Conservation (phyloP, 495 filamentous ascomycete genomes). For the Trichoderma erinaceum region DNA sequence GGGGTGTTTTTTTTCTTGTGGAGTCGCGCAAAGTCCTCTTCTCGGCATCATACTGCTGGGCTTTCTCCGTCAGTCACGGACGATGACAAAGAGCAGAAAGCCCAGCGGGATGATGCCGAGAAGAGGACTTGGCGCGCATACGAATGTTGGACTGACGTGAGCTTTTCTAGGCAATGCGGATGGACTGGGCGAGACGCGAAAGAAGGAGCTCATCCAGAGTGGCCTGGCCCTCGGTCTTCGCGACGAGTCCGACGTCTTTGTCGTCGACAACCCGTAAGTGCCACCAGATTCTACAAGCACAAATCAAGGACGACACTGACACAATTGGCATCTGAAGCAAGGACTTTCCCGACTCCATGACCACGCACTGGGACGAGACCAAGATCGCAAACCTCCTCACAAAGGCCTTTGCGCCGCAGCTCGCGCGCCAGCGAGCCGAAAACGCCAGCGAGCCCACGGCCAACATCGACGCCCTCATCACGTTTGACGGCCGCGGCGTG, state of each 20-base stretch:
- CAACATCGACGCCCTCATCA: constrained; percentile 75
- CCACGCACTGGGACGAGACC: constrained; percentile 59
- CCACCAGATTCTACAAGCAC: not conserved
- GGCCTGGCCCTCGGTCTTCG: constrained; percentile 69
- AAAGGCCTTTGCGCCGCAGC: constrained; percentile 60
- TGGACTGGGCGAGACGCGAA: constrained; percentile 73
- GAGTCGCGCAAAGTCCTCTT: not conserved
- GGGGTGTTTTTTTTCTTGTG: too few species aligned
- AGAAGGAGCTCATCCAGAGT: constrained; percentile 74
- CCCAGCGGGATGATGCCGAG: not conserved
- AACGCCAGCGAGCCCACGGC: constrained; percentile 42
- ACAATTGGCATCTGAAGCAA: constrained; percentile 24
- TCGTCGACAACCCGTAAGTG: constrained; percentile 62
- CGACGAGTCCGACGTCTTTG: constrained; percentile 65
- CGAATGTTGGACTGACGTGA: not conserved
- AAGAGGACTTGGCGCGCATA: not conserved
- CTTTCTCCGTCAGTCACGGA: too few species aligned
- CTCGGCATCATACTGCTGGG: not conserved
- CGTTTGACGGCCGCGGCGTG: constrained; percentile 76
- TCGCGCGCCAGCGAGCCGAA: constrained; percentile 30
- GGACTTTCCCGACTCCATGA: constrained; percentile 85
- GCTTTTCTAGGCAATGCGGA: constrained; percentile 64
- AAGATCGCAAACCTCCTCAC: constrained; percentile 63
- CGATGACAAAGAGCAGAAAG: not conserved
- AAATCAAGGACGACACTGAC: not conserved